Evolutionary conservation across 2,329 filamentous ascomycete species (phyloP).

Genomic region (Alternaria alternata): DNA sequence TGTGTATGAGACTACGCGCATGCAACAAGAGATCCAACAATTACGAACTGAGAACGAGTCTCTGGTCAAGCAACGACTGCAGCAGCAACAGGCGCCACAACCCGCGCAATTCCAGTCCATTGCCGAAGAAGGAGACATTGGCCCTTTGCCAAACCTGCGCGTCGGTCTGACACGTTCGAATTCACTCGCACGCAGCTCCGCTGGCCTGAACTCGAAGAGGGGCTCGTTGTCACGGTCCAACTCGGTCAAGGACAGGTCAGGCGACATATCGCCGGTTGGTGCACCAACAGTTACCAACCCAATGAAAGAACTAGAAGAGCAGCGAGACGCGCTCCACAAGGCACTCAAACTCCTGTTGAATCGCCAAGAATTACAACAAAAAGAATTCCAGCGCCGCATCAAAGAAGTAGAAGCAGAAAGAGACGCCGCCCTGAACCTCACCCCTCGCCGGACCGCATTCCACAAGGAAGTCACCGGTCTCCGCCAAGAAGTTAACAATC

Average conservation of each 20-base stretch:
- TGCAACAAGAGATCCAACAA: conserved; percentile 76
- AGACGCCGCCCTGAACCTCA: conserved; percentile 72
- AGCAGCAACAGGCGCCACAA: conserved; percentile 58
- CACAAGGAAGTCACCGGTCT: conserved; percentile 82
- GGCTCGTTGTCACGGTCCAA: conserved; percentile 62
- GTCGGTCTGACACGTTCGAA: conserved; percentile 70
- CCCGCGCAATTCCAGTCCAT: conserved; percentile 66
- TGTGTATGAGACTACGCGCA: conserved; percentile 80
- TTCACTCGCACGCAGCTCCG: conserved; percentile 71
- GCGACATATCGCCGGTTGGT: conserved; percentile 66
- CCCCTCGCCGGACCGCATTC: conserved; percentile 79
- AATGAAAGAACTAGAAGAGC: conserved; percentile 90
- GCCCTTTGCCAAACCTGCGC: conserved; percentile 39
- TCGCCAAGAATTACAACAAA: conserved; percentile 83
- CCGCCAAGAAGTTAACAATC: conserved; percentile 81
- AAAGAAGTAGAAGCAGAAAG: conserved; percentile 79
- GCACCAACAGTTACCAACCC: conserved; percentile 39
- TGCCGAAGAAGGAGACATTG: conserved; percentile 63
- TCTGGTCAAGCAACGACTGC: conserved; percentile 58
- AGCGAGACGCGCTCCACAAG: conserved; percentile 89
- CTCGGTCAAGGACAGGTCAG: conserved; percentile 51
- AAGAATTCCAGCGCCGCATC: conserved; percentile 83
- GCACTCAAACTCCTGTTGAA: conserved; percentile 86
- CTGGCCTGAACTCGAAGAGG: conserved; percentile 51
- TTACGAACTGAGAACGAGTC: conserved; percentile 73